Conservation (phyloP, 306 rosid species). For the Corylus americana region DNA sequence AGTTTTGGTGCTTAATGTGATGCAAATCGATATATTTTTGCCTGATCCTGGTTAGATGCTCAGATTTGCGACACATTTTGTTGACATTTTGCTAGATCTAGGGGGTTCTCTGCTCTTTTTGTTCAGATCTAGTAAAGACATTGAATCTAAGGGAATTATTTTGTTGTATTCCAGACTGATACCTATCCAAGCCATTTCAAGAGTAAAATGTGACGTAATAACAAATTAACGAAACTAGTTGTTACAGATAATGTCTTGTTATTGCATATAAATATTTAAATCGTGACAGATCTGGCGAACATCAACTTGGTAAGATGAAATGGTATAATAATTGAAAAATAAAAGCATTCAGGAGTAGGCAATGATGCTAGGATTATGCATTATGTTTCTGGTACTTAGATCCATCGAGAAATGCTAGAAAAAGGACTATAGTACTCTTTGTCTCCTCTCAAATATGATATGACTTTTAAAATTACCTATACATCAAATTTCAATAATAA, state of each 20-base stretch:
- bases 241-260: neutral
- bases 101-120: neutral
- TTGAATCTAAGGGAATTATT: no score
- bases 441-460: no score
- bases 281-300: neutral
- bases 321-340: neutral
- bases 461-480: no score
- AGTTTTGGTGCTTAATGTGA: neutral
- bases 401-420: no score
- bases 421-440: no score
- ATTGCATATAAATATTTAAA: neutral
- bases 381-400: no score
- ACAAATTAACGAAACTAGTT: neutral
- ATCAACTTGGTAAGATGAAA: no score
- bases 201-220: neutral
- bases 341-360: neutral
- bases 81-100: neutral
- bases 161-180: no score
- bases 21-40: neutral
- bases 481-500: no score
- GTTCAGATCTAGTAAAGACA: neutral
- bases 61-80: neutral
- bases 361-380: no score
- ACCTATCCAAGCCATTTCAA: no score
- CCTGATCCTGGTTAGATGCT: neutral